Conservation (phyloP, 2,329 filamentous ascomycete genomes). For the Penicillium polonicum region DNA sequence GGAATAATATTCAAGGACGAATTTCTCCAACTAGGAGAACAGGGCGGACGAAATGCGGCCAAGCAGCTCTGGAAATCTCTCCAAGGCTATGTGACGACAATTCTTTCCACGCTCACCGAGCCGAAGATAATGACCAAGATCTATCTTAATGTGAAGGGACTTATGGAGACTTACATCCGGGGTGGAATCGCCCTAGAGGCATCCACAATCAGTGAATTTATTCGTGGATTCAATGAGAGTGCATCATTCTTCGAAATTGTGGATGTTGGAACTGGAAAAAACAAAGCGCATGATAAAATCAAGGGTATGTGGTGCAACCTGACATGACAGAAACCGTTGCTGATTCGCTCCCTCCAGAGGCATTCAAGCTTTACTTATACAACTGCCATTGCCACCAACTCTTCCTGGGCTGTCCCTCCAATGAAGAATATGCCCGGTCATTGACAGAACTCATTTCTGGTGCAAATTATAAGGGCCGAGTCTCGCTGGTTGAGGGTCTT, state of each 20-base stretch:
- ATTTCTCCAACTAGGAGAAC: constrained; percentile 50
- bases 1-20: constrained; percentile 56
- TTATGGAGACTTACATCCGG: constrained; percentile 50
- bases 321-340: constrained; percentile 9
- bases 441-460: constrained; percentile 53
- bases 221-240: constrained; percentile 55
- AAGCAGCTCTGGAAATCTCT: constrained; percentile 48
- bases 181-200: constrained; percentile 47
- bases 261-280: constrained; percentile 48
- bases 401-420: constrained; percentile 59
- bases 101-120: constrained; percentile 43
- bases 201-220: constrained; percentile 51
- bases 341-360: constrained; percentile 43
- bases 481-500: constrained; percentile 58
- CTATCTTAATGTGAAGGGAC: constrained; percentile 54
- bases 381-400: constrained; percentile 62
- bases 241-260: constrained; percentile 53
- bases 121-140: constrained; percentile 53
- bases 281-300: constrained; percentile 50
- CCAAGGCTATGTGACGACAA: constrained; percentile 43
- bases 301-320: constrained; percentile 37
- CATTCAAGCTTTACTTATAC: constrained; percentile 55
- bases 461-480: constrained; percentile 45
- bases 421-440: constrained; percentile 54
- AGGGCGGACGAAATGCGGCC: constrained; percentile 56